Conservation (phyloP, 177 flowering plant genomes). For the Vitis hybrid region DNA sequence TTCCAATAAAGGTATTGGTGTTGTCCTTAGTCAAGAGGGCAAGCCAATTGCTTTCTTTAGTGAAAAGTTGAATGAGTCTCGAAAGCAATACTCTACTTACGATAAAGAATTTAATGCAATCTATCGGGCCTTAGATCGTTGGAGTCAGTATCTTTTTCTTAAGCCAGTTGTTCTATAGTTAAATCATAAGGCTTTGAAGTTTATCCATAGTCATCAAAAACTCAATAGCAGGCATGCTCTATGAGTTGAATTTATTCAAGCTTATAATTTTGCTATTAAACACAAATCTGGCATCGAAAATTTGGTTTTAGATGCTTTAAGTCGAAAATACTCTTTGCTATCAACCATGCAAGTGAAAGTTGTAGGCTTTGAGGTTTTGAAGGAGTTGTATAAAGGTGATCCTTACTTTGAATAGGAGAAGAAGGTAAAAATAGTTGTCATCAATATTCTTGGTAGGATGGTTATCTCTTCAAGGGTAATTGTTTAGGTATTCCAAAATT, state of each 20-base stretch:
- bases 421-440: not conserved
- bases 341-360: conserved; percentile 1
- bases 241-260: conserved; percentile 6
- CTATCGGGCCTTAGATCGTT: not conserved
- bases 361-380: conserved; percentile 5
- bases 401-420: not conserved
- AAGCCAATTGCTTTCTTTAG: not conserved
- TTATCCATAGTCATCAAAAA: conserved; percentile 6
- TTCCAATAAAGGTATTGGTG: too few relatives aligned
- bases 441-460: conserved; percentile 2
- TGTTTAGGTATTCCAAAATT: too few relatives aligned
- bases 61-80: too few relatives aligned
- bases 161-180: conserved; percentile 4
- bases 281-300: not conserved
- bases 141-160: not conserved
- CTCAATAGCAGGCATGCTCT: conserved; percentile 5
- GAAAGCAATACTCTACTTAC: too few relatives aligned
- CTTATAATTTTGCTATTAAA: not conserved
- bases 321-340: conserved; percentile 5
- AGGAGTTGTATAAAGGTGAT: conserved; percentile 10
- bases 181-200: conserved; percentile 10
- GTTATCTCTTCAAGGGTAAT: not conserved
- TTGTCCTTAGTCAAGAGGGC: too few relatives aligned
- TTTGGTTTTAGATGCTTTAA: conserved; percentile 3
- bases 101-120: not conserved